Conservation (phyloP, 2,329 filamentous ascomycete species). For the Zarea fungicola region DNA sequence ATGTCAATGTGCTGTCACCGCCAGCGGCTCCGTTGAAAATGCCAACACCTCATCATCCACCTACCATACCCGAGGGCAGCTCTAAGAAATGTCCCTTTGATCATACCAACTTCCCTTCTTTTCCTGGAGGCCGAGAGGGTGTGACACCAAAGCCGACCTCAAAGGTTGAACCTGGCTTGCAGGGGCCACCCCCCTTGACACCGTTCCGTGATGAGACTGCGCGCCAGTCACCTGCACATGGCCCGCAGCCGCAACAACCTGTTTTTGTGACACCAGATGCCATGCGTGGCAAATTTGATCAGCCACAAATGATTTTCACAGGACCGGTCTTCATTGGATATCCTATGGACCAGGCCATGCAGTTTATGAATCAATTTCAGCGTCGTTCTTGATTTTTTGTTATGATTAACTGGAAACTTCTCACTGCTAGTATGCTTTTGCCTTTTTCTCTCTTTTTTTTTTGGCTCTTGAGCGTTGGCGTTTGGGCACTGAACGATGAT, state of each 20-base stretch:
- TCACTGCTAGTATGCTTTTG: conserved; percentile 19
- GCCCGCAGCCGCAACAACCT: conserved; percentile 33
- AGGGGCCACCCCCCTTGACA: conserved; percentile 20
- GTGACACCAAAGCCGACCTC: conserved; percentile 14
- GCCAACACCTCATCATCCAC: conserved; percentile 31
- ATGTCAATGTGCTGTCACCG: conserved; percentile 45
- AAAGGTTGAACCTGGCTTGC: conserved; percentile 12
- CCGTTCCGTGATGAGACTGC: conserved; percentile 15
- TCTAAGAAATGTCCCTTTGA: conserved; percentile 56
- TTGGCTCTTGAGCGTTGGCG: conserved; percentile 24
- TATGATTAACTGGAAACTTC: background rate
- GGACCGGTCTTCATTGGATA: conserved; percentile 95
- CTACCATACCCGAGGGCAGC: conserved; percentile 16
- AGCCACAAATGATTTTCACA: conserved; percentile 77
- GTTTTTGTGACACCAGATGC: conserved; percentile 46
- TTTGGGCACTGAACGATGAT: conserved; percentile 17
- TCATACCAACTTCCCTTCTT: conserved; percentile 39
- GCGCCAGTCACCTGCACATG: conserved; percentile 14
- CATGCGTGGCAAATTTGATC: conserved; percentile 25
- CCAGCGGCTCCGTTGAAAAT: conserved; percentile 53
- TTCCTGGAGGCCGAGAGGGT: conserved; percentile 22
- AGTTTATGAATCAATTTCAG: conserved; percentile 61
- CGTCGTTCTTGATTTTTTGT: conserved; percentile 14
- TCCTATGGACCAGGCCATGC: conserved; percentile 73
- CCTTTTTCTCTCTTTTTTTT: conserved; percentile 5